These are phyloP conservation scores for Fusarium nisikadoi DNA, from an alignment of 2,329 filamentous ascomycete species.

Conservation along the genomic window DNA sequence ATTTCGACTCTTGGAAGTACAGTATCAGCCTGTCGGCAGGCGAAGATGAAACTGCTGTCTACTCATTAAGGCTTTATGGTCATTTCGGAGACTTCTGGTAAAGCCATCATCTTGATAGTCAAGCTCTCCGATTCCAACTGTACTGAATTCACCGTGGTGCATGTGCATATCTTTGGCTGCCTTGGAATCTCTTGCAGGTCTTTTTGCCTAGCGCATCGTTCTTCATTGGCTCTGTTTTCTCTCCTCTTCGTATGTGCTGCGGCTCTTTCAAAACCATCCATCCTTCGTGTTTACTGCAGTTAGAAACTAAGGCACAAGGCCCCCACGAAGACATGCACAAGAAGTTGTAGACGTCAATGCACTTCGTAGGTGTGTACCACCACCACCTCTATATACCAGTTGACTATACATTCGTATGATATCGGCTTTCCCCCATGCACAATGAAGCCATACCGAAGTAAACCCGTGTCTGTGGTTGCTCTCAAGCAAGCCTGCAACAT, in stretches of 20 bases:
- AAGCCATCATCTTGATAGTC: conserved; percentile 11
- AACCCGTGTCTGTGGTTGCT: background rate
- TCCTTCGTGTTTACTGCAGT: background rate
- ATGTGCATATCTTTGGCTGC: background rate
- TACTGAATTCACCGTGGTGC: conserved; percentile 16
- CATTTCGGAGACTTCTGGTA: background rate
- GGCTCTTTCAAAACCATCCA: background rate
- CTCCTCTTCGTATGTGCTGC: background rate
- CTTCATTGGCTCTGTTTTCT: background rate
- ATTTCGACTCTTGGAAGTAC: background rate
- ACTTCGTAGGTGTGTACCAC: background rate
- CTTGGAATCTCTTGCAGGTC: background rate
- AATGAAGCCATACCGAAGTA: background rate
- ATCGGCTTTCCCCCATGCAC: background rate
- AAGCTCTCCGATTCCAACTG: conserved; percentile 34
- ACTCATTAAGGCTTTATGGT: background rate
- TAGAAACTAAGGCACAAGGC: background rate
- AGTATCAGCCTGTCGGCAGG: background rate
- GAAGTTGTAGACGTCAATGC: background rate
- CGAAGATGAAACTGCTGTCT: background rate
- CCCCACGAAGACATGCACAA: conserved; percentile 3
- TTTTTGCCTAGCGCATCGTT: background rate
- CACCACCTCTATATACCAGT: background rate
- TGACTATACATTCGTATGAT: background rate
- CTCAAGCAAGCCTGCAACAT: background rate